Conservation (phyloP, 768 basidiomycete species). For the Russula foetens region DNA sequence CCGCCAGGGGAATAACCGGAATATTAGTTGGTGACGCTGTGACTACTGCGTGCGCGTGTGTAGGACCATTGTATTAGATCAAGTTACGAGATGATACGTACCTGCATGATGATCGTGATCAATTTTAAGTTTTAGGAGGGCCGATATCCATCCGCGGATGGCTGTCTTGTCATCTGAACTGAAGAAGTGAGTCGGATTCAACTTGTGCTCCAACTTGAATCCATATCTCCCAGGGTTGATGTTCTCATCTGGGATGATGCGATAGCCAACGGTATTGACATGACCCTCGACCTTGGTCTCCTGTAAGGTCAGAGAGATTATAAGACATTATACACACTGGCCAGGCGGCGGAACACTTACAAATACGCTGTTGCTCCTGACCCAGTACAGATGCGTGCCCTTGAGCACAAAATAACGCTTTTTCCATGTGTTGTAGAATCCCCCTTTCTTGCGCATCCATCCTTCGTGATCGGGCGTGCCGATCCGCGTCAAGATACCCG, state of each 20-base stretch:
- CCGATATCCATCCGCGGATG: conserved; percentile 98
- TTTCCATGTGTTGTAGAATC: conserved; percentile 91
- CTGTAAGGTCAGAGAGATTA: conserved; percentile 30
- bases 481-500: conserved; percentile 81
- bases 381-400: conserved; percentile 81
- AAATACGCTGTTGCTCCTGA: conserved; percentile 65
- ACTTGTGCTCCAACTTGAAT: conserved; percentile 87
- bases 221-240: conserved; percentile 89
- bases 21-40: conserved; percentile 95
- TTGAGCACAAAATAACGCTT: conserved; percentile 85
- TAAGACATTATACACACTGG: background rate
- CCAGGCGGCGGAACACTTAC: conserved; percentile 23
- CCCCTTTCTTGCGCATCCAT: conserved; percentile 95
- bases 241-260: conserved; percentile 87
- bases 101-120: conserved; percentile 77
- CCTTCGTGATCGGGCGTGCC: conserved; percentile 84
- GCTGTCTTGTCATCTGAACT: conserved; percentile 79
- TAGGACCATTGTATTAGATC: background rate
- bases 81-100: conserved; percentile 31
- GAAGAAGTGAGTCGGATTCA: conserved; percentile 83
- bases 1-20: conserved; percentile 86
- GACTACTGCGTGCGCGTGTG: conserved; percentile 46
- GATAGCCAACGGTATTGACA: conserved; percentile 85
- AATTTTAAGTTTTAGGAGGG: conserved; percentile 98
- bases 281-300: conserved; percentile 97